Percentiles rank a stretch among this genome's conserved stretches.
These are phyloP conservation scores for Graphilbum ipis-grandicollis DNA, from an alignment of 2,329 filamentous ascomycete species.

Conservation along the genomic window DNA sequence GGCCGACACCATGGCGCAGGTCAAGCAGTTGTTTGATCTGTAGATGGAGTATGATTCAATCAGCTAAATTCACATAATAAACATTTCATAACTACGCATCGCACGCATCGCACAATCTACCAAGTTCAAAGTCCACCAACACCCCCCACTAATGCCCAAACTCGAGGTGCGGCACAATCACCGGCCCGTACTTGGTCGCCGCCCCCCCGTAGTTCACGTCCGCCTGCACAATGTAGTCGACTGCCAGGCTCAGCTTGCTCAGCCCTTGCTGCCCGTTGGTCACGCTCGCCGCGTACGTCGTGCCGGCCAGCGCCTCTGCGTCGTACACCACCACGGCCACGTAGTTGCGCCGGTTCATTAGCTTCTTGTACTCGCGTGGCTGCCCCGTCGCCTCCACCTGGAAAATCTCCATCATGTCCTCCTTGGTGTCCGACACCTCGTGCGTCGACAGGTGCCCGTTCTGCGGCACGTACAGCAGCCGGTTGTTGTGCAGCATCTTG, in stretches of 20 bases:
- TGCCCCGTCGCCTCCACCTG: conserved; percentile 80
- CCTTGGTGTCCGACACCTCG: conserved; percentile 77
- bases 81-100: too few species aligned
- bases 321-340: conserved; percentile 89
- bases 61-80: too few species aligned
- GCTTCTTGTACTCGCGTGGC: conserved; percentile 65
- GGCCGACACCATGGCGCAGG: conserved; percentile 60
- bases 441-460: conserved; percentile 68
- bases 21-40: conserved; percentile 68
- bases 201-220: conserved; percentile 51
- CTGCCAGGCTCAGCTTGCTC: conserved; percentile 65
- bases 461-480: conserved; percentile 72
- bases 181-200: conserved; percentile 91
- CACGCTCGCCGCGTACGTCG: conserved; percentile 14
- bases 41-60: conserved; percentile 1
- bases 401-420: conserved; percentile 99
- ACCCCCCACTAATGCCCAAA: conserved; percentile 51
- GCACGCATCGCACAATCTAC: too few species aligned
- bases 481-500: conserved; percentile 90
- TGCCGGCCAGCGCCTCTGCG: conserved; percentile 47
- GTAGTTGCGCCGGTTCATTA: conserved; percentile 91
- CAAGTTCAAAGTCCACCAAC: too few species aligned
- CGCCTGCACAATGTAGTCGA: conserved; percentile 93
- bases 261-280: conserved; percentile 21
- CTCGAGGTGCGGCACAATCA: conserved; percentile 79